These are phyloP conservation scores for Bacterosira constricta DNA, from an alignment of 108 stramenopile genomes.

Conservation along the genomic window DNA sequence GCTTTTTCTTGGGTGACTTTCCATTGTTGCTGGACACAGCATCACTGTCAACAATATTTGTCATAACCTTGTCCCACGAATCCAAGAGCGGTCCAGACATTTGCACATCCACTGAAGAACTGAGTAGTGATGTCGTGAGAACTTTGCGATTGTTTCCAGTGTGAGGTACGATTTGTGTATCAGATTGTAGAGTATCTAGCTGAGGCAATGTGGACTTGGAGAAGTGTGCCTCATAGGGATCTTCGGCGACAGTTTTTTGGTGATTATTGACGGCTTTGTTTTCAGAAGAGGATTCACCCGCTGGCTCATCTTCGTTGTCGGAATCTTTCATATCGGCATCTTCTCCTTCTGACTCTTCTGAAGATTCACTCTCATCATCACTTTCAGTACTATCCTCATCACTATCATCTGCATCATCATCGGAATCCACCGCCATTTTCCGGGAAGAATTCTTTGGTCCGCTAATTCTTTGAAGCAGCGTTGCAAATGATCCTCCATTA, in stretches of 20 bases:
- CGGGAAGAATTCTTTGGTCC: neutral
- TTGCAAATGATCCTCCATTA: conserved; percentile 16
- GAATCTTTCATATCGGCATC: no score
- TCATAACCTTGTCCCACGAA: conserved; percentile 2
- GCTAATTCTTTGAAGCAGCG: conserved; percentile 19
- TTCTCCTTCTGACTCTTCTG: no score
- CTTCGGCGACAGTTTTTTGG: no score
- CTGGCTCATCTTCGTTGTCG: no score
- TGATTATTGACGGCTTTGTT: no score
- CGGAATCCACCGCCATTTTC: conserved; percentile 11
- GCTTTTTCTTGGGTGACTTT: neutral
- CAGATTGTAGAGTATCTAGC: conserved; percentile 9
- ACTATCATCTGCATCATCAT: conserved; percentile 11
- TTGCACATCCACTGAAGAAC: conserved; percentile 29
- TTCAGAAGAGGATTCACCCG: no score
- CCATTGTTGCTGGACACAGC: neutral
- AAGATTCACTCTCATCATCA: no score
- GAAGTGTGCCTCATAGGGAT: conserved; percentile 52
- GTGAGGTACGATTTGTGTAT: conserved; percentile 7
- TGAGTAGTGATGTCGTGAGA: neutral
- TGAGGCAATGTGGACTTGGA: conserved; percentile 29
- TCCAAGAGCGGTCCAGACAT: conserved; percentile 38
- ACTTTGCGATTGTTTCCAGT: conserved; percentile 15
- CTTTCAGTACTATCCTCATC: conserved; percentile 20
- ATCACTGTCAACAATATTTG: neutral